Evolutionary conservation across 345 rosid species (phyloP), one percentile per base, ranked within the genome.

Genomic region (Raphanus raphanistrum): DNA sequence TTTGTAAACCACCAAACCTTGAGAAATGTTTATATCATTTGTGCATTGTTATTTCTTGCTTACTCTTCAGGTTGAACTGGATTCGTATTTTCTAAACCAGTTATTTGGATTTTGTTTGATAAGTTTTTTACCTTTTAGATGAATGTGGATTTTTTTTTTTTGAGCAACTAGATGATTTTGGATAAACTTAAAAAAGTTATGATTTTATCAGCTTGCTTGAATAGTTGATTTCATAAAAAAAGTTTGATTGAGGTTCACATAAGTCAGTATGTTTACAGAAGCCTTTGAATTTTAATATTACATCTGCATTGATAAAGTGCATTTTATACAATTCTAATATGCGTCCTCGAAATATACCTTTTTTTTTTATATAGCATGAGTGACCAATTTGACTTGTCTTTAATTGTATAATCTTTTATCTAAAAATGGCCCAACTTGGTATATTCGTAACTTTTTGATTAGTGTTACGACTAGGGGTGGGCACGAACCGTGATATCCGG

Each of bases 11-110:
- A 54, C 71, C 38, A 54, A 13, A 28, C 13, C 48, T 26, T 33
- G 8, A 36, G 2, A n/a, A 70, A 63, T 52, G 63, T 70, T 76
- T 61, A 68, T 69, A 68, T 67, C 26, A 67, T 58, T 41, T 75
- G 35, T 69, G 74, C 27, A 54, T 35, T 70, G 69, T 69, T 72
- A 52, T 59, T 4, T 52, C 31, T 68, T 26, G 43, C 35, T 26
- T 16, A 36, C 48, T 62, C 48, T 62, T 63, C 54, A 21, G 69
- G 11, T 66, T 45, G 58, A 26, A 66, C 6, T 66, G 54, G 41
- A 65, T 36, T 8, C 8, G 21, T 25, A 35, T 33, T 25, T 63
- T 45, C 58, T 13, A 61, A 8, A 21, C 21, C 43, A n/a, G 32
- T 50, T 31, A 4, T 7, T 21, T 32, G 16, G 12, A n/a, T 66